Percentiles rank a stretch among this genome's conserved stretches.
These are phyloP conservation scores for Erysimum cheiri DNA, from an alignment of 441 rosid species.

Conservation along the genomic window DNA sequence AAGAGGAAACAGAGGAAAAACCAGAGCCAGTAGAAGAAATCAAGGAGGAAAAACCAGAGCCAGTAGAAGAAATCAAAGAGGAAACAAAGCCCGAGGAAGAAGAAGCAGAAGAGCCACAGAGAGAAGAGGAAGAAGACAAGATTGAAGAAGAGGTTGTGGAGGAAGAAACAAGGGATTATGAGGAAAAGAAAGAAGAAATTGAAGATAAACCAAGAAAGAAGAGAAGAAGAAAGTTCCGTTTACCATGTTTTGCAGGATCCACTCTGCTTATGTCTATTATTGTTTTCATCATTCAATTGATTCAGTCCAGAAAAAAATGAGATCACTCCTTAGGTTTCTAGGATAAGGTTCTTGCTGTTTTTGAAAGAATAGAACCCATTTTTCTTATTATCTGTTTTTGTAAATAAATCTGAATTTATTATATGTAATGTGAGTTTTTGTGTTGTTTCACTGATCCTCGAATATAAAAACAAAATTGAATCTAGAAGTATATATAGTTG, in stretches of 20 bases:
- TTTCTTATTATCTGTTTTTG: neutral
- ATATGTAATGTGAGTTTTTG: conserved; percentile 25
- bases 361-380: neutral
- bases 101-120: neutral
- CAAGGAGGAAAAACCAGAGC: conserved; percentile 26
- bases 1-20: neutral
- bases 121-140: conserved; percentile 34
- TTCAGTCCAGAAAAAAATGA: conserved; percentile 59
- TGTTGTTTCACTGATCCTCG: conserved; percentile 9
- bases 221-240: conserved; percentile 39
- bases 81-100: conserved; percentile 23
- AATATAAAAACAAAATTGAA: neutral
- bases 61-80: conserved; percentile 35
- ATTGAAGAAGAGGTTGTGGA: conserved; percentile 28
- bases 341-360: conserved; percentile 12
- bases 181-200: conserved; percentile 21
- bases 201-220: conserved; percentile 30
- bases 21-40: conserved; percentile 8
- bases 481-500: too few species aligned
- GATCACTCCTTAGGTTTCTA: neutral
- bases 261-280: conserved; percentile 65
- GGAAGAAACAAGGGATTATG: conserved; percentile 36
- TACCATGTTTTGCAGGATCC: conserved; percentile 66
- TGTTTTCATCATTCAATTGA: conserved; percentile 55
- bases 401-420: neutral